Evolutionary conservation across 2,329 filamentous ascomycete species (phyloP).

Genomic region (Fusarium sp.): DNA sequence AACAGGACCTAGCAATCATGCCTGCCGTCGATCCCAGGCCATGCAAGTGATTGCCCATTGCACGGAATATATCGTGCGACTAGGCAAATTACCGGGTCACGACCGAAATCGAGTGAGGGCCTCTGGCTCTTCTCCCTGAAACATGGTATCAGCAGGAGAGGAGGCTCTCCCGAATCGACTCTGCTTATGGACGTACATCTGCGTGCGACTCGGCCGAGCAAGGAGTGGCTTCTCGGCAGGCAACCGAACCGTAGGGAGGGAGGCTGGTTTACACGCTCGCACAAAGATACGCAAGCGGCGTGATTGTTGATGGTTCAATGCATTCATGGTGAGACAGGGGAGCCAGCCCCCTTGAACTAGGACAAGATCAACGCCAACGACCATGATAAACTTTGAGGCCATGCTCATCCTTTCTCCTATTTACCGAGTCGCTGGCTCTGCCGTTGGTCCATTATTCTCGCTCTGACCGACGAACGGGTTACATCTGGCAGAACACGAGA

Average conservation of each 20-base stretch:
- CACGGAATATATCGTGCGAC: background rate
- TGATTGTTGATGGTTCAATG: background rate
- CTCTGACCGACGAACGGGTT: background rate
- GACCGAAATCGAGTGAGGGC: background rate
- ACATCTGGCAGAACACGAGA: background rate
- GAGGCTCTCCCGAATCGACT: background rate
- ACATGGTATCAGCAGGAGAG: background rate
- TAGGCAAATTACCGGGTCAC: background rate
- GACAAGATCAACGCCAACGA: background rate
- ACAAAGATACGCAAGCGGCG: conserved; percentile 14
- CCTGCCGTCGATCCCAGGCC: conserved; percentile 26
- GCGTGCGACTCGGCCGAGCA: conserved; percentile 17
- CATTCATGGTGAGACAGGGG: conserved; percentile 10
- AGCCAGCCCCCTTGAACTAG: background rate
- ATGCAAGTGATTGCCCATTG: background rate
- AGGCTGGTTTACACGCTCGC: conserved; percentile 16
- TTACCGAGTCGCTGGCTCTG: background rate
- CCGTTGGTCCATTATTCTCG: background rate
- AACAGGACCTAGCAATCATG: conserved; percentile 9
- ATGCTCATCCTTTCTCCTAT: background rate
- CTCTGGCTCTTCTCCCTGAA: background rate
- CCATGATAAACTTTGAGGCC: background rate
- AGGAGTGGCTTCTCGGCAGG: conserved; percentile 11
- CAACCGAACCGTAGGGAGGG: background rate
- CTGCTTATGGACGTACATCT: background rate